A percentile compares a stretch with the other conserved stretches of the same genome.
Evolutionary conservation across 2,329 filamentous ascomycete species (phyloP).

Genomic region (Cercospora sesami): DNA sequence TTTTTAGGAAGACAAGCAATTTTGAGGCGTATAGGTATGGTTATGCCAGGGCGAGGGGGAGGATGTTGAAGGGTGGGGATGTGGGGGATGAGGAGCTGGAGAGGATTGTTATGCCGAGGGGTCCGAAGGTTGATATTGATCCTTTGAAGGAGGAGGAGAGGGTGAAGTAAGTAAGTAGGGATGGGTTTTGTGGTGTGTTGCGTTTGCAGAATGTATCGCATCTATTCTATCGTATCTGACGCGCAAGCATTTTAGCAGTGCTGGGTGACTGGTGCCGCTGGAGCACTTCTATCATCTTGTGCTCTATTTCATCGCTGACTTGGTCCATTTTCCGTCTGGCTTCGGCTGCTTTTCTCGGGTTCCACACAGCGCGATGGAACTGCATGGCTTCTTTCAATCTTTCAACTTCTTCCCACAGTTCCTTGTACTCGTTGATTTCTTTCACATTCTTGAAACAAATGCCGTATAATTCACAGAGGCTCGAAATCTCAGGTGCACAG

Average conservation of each 20-base stretch:
- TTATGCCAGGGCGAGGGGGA: constrained; percentile 20
- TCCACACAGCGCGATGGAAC: constrained; percentile 23
- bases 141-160: constrained; percentile 19
- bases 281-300: constrained; percentile 2
- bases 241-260: background rate
- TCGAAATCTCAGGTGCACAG: constrained; percentile 17
- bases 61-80: constrained; percentile 16
- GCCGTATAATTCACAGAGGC: constrained; percentile 25
- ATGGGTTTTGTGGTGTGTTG: background rate
- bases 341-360: constrained; percentile 7
- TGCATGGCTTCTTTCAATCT: constrained; percentile 20
- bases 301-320: constrained; percentile 16
- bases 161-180: constrained; percentile 9
- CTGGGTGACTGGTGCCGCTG: background rate
- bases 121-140: constrained; percentile 21
- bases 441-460: constrained; percentile 21
- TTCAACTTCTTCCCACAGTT: constrained; percentile 25
- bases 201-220: background rate
- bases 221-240: background rate
- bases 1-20: constrained; percentile 48
- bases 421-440: constrained; percentile 21
- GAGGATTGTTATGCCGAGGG: constrained; percentile 18
- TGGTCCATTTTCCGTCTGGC: constrained; percentile 13
- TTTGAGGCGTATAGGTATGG: constrained; percentile 38
- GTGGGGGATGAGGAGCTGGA: constrained; percentile 13